A percentile compares a stretch with the other conserved stretches of the same genome.
phyloP scores from a whole-genome alignment of 176 grass and related monocot genomes.

The bread wheat (Triticum aestivum) region DNA sequence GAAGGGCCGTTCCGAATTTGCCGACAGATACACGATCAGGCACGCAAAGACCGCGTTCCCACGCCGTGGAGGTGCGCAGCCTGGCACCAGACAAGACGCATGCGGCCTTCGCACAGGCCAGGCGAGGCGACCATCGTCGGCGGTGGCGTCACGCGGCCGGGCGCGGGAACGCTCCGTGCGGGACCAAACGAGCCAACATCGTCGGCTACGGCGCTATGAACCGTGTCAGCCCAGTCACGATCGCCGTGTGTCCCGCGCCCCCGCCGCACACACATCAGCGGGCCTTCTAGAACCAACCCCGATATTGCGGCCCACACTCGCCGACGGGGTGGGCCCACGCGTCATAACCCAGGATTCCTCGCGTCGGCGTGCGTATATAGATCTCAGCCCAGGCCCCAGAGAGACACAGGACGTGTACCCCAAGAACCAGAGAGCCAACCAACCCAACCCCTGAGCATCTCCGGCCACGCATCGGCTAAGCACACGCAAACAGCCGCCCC shows the following conservation, averaged over 20 bases:
- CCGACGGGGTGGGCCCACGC: neutral
- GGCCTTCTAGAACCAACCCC: neutral
- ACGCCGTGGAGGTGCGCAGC: too few species aligned
- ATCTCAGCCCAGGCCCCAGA: too few species aligned
- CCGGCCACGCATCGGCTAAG: neutral
- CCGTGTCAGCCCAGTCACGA: too few species aligned
- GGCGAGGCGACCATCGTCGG: neutral
- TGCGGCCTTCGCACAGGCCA: neutral
- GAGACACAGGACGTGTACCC: neutral
- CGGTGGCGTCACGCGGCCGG: neutral
- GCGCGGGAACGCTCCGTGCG: neutral
- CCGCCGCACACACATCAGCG: neutral
- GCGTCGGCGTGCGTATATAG: neutral
- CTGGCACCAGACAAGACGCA: too few species aligned
- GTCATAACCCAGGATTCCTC: constrained; percentile 4
- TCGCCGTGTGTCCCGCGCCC: neutral
- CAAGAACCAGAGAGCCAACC: neutral
- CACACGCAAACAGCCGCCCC: neutral
- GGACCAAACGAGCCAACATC: neutral
- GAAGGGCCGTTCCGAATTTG: too few species aligned
- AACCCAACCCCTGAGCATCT: too few species aligned
- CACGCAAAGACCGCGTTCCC: too few species aligned
- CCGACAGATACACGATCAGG: too few species aligned
- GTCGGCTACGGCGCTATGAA: neutral
- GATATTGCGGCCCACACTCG: neutral